Percentiles rank a stretch among this genome's conserved stretches.
These are phyloP conservation scores for Allodekkera sacchari DNA, from an alignment of 805 yeast species.

Conservation along the genomic window DNA sequence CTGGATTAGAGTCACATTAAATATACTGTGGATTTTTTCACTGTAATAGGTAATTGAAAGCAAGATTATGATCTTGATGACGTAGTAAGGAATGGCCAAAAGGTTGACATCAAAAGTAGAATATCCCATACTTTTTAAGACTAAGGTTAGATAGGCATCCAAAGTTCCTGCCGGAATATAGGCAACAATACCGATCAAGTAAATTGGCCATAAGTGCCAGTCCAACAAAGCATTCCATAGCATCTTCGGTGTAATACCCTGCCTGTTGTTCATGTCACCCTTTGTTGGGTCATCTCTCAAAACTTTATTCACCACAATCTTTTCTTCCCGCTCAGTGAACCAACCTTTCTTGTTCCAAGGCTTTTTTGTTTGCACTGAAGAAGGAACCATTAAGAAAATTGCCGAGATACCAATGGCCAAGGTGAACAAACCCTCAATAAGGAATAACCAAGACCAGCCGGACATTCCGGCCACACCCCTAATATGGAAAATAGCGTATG, in stretches of 20 bases:
- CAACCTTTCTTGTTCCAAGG: conserved; percentile 25
- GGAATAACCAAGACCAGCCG: conserved; percentile 63
- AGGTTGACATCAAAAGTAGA: conserved; percentile 43
- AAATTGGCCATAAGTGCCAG: conserved; percentile 49
- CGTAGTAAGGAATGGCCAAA: conserved; percentile 41
- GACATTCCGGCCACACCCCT: conserved; percentile 34
- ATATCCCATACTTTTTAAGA: conserved; percentile 42
- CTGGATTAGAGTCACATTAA: conserved; percentile 13
- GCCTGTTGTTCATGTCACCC: conserved; percentile 59
- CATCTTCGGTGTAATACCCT: conserved; percentile 35
- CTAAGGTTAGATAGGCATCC: conserved; percentile 38
- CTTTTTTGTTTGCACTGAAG: conserved; percentile 23
- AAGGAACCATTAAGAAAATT: conserved; percentile 26
- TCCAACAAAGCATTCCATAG: conserved; percentile 35
- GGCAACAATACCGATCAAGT: conserved; percentile 34
- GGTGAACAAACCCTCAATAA: conserved; percentile 56
- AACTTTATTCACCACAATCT: conserved; percentile 49
- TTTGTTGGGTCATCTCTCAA: conserved; percentile 56
- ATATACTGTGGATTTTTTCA: conserved; percentile 25
- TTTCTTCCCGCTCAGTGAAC: conserved; percentile 46
- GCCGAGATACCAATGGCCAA: conserved; percentile 38
- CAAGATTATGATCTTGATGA: conserved; percentile 29
- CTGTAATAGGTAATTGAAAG: conserved; percentile 29
- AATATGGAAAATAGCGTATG: conserved; percentile 46
- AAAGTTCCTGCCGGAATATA: conserved; percentile 31